Evolutionary conservation across 148 eudicot species (phyloP).

Genomic region (Agrostemma githago): DNA sequence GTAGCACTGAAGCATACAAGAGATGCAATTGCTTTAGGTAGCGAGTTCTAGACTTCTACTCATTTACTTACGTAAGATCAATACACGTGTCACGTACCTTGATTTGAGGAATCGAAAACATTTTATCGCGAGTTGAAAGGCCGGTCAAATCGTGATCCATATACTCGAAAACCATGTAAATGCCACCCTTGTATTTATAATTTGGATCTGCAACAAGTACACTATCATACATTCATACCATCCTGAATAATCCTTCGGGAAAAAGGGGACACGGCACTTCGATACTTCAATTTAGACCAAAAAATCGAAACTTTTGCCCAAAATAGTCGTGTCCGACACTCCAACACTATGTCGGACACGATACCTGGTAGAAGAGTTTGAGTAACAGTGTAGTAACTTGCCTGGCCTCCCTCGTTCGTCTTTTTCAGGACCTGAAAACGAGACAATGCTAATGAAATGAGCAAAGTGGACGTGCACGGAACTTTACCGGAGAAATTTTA

Average conservation of each 20-base stretch:
- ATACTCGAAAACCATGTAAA: constrained; percentile 94
- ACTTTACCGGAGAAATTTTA: not conserved
- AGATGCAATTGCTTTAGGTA: not conserved
- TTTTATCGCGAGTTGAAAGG: constrained; percentile 74
- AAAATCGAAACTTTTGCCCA: no score
- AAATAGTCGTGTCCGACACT: no score
- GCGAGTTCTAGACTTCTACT: not conserved
- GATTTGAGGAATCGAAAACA: constrained; percentile 41
- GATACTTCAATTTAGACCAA: no score
- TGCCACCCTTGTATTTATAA: constrained; percentile 65
- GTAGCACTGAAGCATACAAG: constrained; percentile 46
- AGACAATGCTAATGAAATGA: not conserved
- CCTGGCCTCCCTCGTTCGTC: constrained; percentile 31
- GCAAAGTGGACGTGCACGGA: not conserved
- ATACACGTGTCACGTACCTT: constrained; percentile 20
- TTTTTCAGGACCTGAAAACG: constrained; percentile 29
- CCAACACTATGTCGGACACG: no score
- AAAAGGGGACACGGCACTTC: not conserved
- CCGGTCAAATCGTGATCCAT: constrained; percentile 92
- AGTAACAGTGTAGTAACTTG: constrained; percentile 13
- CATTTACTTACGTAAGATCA: not conserved
- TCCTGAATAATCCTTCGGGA: not conserved
- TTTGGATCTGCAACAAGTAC: constrained; percentile 43
- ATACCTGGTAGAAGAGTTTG: no score
- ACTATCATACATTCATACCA: not conserved